Evolutionary conservation across 108 stramenopile genomes (phyloP).

Genomic region (Cyclotella kingstonii): DNA sequence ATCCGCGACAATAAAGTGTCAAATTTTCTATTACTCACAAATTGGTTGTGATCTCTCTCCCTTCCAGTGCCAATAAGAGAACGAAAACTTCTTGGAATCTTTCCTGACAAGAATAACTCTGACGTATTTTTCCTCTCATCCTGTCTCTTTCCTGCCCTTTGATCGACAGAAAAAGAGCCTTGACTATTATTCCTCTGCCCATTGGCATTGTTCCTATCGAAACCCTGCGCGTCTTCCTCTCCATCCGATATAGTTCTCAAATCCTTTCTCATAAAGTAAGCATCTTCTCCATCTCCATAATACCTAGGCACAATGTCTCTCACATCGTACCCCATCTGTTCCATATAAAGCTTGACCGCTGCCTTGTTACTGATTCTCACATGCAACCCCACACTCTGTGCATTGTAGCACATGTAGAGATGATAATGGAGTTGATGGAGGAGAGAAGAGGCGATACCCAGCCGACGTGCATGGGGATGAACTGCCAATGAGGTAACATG

Average conservation of each 20-base stretch:
- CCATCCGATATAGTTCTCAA: constrained; percentile 11
- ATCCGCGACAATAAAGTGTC: too few relatives aligned
- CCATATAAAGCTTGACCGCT: constrained; percentile 67
- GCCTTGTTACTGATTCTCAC: constrained; percentile 73
- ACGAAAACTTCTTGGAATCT: constrained; percentile 27
- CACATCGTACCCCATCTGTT: constrained; percentile 68
- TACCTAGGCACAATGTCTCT: constrained; percentile 67
- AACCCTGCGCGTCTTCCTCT: too few relatives aligned
- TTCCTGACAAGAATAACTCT: constrained; percentile 12
- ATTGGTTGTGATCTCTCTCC: constrained; percentile 4
- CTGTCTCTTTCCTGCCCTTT: not conserved
- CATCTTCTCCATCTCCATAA: constrained; percentile 92
- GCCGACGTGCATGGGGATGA: constrained; percentile 61
- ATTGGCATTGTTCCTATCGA: too few relatives aligned
- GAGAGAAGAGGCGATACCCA: constrained; percentile 70
- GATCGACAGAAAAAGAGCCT: too few relatives aligned
- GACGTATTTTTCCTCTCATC: not conserved
- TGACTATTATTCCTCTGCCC: too few relatives aligned
- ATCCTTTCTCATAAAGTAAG: constrained; percentile 81
- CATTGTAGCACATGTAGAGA: constrained; percentile 49
- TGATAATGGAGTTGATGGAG: constrained; percentile 82
- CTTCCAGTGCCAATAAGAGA: constrained; percentile 15
- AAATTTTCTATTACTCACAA: too few relatives aligned
- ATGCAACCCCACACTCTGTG: constrained; percentile 69
- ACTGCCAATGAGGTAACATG: constrained; percentile 89